Base-by-base conservation (phyloP, 148 eudicot species). In the Amaranthus hypochondriacus region DNA sequence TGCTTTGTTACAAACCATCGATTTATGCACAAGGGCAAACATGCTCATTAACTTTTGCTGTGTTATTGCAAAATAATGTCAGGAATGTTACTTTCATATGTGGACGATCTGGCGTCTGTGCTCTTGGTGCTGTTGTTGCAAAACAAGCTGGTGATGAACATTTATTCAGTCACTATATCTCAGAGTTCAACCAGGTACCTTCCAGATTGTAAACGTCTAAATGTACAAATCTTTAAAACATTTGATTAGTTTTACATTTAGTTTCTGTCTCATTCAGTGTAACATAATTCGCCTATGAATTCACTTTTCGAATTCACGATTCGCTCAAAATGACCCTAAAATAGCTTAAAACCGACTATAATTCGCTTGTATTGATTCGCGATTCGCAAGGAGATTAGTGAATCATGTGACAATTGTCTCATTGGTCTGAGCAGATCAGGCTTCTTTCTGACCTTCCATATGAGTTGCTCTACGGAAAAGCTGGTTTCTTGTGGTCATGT, bases 111-210 rank as follows among this genome's bases (percentile, higher is more conserved):
- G 97, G 98, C 50, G 87, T 89, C 13, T 94, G 70, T 80, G 91
- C 97, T 67, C 88, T 94, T 50, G 97, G 98, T 84, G 97, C 98
- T 70, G 97, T 88, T 52, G 88, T 86, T 62, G 96, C 97, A 66
- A 83, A 87, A 73, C 86, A 88, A 74, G 73, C 74, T 18, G 88
- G 90, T 72, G 82, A 89, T 73, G 82, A 84, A 50, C 77, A 53
- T 39, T 79, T 87, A 57, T 77, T 86, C 63, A 71, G 78, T 42
- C 84, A 78, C 67, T 94, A 94, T 60, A 10, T 94, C 58, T 69
- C 83, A 4, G 76, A 83, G 75, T 88, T 94, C 75, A 87, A 75
- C 65, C 78, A 86, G 97, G 98, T 94, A 75, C 14, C 28, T 54
- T 65, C 28, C 28, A 15, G 6, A 28, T 28, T 71, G 14, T 9